Base-by-base conservation (phyloP, 2,329 filamentous ascomycete genomes). In the Penicillium frequentans region DNA sequence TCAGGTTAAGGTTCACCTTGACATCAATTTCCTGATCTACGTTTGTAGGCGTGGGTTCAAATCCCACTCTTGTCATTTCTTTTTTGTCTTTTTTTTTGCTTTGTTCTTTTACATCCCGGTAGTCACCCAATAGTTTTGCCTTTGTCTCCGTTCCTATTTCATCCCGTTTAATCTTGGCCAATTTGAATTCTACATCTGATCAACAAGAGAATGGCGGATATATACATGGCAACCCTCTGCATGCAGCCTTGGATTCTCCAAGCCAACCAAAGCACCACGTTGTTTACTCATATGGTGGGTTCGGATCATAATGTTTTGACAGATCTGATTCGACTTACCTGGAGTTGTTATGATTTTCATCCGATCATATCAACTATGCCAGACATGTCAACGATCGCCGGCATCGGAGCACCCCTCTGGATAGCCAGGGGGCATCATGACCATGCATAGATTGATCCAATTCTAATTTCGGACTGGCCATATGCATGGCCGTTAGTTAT, bases 1-100 rank as follows among this genome's bases (percentile, higher is more conserved):
- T 66, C 66, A 69, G 67, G 67, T 69, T 69, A 69, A 69, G 67
- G 67, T 66, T 48, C 48, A 67, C 64, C 65, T 68, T 68, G 56
- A 64, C 64, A 52, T 33, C 52, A 54, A 54, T 59, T 57, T 63
- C 61, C 61, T 63, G 61, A 59, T 63, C 61, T 63, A 55, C 54
- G 45, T 59, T 57, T 57, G 54, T 55, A 55, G 61, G 61, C 61
- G 61, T 63, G 61, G 54, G 61, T 63, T 63, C 61, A 54, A 63
- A 57, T 63, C 61, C 54, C 61, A 63, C 61, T 63, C 61, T 63
- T 63, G 56, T 63, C 61, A 63, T 35, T 43, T 54, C 48, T 56
- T 59, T 59, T 59, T 54, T 59, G 23, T 54, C 49, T 29, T 26
- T 49, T 29, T 45, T 21, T 33, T 33, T 14, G 44, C 19, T 19